Base-by-base conservation (phyloP, 2,329 filamentous ascomycete genomes). In the Phialemonium atrogriseum region DNA sequence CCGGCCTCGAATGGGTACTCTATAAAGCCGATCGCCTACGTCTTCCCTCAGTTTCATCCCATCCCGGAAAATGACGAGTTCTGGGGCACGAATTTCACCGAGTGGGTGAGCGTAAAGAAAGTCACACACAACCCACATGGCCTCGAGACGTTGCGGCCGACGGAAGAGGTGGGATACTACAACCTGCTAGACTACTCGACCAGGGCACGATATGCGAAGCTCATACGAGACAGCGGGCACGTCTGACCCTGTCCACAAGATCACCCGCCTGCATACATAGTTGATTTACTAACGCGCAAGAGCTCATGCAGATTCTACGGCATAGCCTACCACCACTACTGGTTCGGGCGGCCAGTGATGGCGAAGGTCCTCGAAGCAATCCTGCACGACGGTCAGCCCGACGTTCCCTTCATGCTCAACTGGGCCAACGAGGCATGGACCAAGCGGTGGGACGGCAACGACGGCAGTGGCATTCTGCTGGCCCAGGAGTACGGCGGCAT, bases 351-450 rank as follows among this genome's bases (percentile, higher is more conserved):
- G n/a, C 36, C 36, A 10, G 36, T 38, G 10, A 38, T 38, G 36
- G 32, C 35, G 17, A 27, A 30, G 22, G 28, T 28, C 10, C 33
- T 38, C 15, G n/a, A 11, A 10, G 16, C 24, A 5, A 26, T 30
- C 28, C 32, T 38, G 17, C 8, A 29, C 18, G 36, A 38, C 22
- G 32, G 32, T 17, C 21, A 38, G 26, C 36, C 36, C 13, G 12
- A 27, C 10, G 18, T 30, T 7, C 36, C 36, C 5, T 38, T 38
- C 33, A 32, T 38, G 32, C 36, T 38, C 15, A 35, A 18, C 29
- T 38, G 36, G 36, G 36, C 36, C 14, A 38, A 38, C 21, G 36
- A 38, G 21, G 28, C 36, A 7, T 38, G 36, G 36, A 35, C 36
- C 6, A 14, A 13, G 4, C 36, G 30, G 6, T 38, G 36, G 36